A percentile compares a stretch with the other conserved stretches of the same genome.
These are phyloP conservation scores for Pyricularia pennisetigena DNA, from an alignment of 2,329 filamentous ascomycete genomes.

Conservation along the genomic window DNA sequence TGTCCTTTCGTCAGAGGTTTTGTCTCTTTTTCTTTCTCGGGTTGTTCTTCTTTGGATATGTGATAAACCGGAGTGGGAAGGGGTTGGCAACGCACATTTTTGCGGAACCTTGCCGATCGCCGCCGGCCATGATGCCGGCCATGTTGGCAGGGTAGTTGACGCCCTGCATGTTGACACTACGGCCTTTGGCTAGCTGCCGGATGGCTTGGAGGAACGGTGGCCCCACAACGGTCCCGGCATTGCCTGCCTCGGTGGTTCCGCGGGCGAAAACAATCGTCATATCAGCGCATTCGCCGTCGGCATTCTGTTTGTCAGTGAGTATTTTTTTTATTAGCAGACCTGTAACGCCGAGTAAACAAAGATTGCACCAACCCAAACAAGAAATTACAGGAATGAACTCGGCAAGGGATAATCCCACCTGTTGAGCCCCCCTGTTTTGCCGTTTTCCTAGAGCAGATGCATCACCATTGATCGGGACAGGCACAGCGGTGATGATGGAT, in stretches of 20 bases:
- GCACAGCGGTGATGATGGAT: background rate
- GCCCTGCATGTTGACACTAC: constrained; percentile 15
- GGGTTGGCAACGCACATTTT: constrained; percentile 6
- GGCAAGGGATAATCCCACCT: background rate
- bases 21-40: background rate
- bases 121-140: constrained; percentile 14
- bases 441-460: background rate
- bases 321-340: background rate
- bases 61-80: too few relatives aligned
- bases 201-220: constrained; percentile 16
- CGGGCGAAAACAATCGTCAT: constrained; percentile 18
- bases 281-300: constrained; percentile 6
- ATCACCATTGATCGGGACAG: background rate
- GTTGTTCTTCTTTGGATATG: background rate
- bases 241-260: constrained; percentile 17
- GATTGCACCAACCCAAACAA: too few relatives aligned
- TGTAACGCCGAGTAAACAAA: too few relatives aligned
- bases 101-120: constrained; percentile 11
- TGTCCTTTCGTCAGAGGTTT: background rate
- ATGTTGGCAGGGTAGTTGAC: constrained; percentile 16
- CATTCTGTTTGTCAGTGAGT: background rate
- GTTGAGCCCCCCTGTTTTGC: background rate
- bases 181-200: constrained; percentile 7
- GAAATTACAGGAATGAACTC: too few relatives aligned
- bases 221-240: constrained; percentile 16